These are phyloP conservation scores for Boletus barrowsii DNA, from an alignment of 768 basidiomycete genomes.

Conservation along the genomic window DNA sequence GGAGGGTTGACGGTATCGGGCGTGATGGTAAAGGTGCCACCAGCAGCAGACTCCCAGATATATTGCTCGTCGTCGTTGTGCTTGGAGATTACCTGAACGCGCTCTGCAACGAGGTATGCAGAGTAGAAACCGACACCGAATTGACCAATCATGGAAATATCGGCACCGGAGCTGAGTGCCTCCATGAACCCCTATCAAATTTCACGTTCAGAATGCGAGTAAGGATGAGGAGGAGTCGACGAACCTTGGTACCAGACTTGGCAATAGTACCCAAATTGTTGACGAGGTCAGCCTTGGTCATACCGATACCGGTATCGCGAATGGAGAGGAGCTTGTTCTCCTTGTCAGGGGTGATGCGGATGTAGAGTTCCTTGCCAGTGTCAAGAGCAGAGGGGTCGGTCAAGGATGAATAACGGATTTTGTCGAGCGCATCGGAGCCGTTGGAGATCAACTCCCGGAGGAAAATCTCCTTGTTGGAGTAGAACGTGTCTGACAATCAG, in stretches of 20 bases:
- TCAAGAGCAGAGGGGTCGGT: constrained; percentile 93
- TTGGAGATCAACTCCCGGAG: constrained; percentile 98
- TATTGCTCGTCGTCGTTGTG: constrained; percentile 99
- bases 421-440: constrained; percentile 97
- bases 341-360: constrained; percentile 94
- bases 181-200: constrained; percentile 92
- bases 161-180: constrained; percentile 85
- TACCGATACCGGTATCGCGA: constrained; percentile 96
- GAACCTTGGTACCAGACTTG: constrained; percentile 89
- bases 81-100: constrained; percentile 97
- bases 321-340: constrained; percentile 89
- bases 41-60: constrained; percentile 99
- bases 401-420: constrained; percentile 95
- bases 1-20: constrained; percentile 86
- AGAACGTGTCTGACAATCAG: constrained; percentile 81
- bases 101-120: constrained; percentile 97
- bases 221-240: constrained; percentile 10
- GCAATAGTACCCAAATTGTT: constrained; percentile 98
- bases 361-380: constrained; percentile 86
- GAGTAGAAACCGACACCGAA: constrained; percentile 99
- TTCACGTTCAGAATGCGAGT: constrained; percentile 6
- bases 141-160: constrained; percentile 97
- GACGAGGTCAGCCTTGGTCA: constrained; percentile 99
- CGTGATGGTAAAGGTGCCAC: constrained; percentile 99
- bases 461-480: constrained; percentile 99